Evolutionary conservation across 768 basidiomycete species (phyloP).

Genomic region (Mycena capillaripes): DNA sequence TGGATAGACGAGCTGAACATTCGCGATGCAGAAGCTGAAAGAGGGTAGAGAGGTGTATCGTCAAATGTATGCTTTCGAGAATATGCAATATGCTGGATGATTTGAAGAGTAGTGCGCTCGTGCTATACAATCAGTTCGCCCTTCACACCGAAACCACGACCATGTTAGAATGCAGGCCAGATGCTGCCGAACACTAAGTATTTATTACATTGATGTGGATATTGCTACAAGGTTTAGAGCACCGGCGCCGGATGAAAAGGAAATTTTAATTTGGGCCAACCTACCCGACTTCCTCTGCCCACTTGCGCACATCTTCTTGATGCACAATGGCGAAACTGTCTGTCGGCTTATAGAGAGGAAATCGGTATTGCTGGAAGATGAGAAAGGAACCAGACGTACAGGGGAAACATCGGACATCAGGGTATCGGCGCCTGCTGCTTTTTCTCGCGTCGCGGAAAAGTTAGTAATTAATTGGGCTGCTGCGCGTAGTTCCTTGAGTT

Average conservation of each 20-base stretch:
- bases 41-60: not conserved
- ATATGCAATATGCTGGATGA: not conserved
- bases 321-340: not conserved
- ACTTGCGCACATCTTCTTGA: conserved; percentile 39
- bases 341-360: not conserved
- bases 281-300: conserved; percentile 47
- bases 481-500: conserved; percentile 68
- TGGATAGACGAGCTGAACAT: not conserved
- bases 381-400: not conserved
- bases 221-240: not conserved
- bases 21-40: not conserved
- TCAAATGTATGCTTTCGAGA: not conserved
- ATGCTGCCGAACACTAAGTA: conserved; percentile 55
- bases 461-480: conserved; percentile 42
- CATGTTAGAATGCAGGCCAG: conserved; percentile 49
- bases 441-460: conserved; percentile 6
- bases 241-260: not conserved
- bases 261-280: not conserved
- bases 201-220: not conserved
- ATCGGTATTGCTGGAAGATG: not conserved
- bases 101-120: too few relatives aligned
- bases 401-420: conserved; percentile 3
- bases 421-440: not conserved
- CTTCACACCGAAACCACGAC: too few relatives aligned
- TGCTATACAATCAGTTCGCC: too few relatives aligned